These are phyloP conservation scores for Trichoderma endophyticum DNA, from an alignment of 2,329 filamentous ascomycete species.

Conservation along the genomic window DNA sequence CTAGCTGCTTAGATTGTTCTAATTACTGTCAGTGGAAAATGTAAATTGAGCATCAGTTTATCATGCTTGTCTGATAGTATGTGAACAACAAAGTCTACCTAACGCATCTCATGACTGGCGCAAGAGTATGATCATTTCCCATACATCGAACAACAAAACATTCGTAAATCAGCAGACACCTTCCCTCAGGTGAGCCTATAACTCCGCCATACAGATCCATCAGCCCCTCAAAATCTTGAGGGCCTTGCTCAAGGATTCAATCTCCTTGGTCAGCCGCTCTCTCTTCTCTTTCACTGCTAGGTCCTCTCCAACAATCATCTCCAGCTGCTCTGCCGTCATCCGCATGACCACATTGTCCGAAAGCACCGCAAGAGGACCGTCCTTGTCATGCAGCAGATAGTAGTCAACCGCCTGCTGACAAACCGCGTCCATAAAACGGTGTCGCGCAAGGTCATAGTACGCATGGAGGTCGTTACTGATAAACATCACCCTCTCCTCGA, in stretches of 20 bases:
- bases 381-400: constrained; percentile 47
- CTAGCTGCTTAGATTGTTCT: not conserved
- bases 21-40: not conserved
- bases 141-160: not conserved
- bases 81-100: not conserved
- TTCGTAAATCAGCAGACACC: not conserved
- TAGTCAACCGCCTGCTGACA: constrained; percentile 56
- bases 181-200: not conserved
- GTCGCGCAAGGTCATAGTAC: constrained; percentile 60
- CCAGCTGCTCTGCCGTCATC: constrained; percentile 48
- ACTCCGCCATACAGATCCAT: not conserved
- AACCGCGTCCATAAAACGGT: constrained; percentile 62
- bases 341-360: constrained; percentile 47
- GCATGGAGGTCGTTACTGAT: constrained; percentile 58
- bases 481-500: constrained; percentile 43
- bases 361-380: constrained; percentile 53
- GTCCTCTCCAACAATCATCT: constrained; percentile 55
- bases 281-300: constrained; percentile 26
- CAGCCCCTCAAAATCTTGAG: constrained; percentile 25
- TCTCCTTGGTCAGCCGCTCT: constrained; percentile 42
- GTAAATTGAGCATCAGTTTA: not conserved
- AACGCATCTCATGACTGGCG: fast-evolving
- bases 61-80: not conserved
- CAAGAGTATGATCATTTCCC: not conserved
- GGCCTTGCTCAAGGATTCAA: constrained; percentile 42